A percentile compares a stretch with the other conserved stretches of the same genome.
phyloP scores from a whole-genome alignment of 2,329 filamentous ascomycete species.

The Grosmannia clavigera region DNA sequence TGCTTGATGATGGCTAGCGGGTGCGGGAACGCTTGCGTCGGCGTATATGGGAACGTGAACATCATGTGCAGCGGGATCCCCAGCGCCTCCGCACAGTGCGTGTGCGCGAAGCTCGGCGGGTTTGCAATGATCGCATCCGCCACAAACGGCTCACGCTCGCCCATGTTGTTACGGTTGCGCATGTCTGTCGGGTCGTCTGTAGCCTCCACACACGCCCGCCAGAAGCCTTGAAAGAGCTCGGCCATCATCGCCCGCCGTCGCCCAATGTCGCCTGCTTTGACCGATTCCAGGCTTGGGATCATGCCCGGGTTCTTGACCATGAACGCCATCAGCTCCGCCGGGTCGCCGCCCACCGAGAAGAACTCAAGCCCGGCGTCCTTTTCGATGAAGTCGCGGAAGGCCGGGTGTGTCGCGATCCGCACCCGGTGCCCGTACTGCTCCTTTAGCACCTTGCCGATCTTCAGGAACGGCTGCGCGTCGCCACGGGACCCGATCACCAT shows the following conservation, averaged over 20 bases:
- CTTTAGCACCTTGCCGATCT: constrained; percentile 59
- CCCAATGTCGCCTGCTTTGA: constrained; percentile 62
- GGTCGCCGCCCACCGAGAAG: constrained; percentile 69
- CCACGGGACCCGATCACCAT: constrained; percentile 74
- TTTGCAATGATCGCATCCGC: constrained; percentile 80
- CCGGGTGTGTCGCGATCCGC: constrained; percentile 65
- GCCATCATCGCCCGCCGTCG: constrained; percentile 57
- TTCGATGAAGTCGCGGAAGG: constrained; percentile 64
- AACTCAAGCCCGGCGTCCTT: constrained; percentile 64
- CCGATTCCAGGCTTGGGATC: constrained; percentile 60
- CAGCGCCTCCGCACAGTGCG: constrained; percentile 68
- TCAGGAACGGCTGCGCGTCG: constrained; percentile 70
- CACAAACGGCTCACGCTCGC: constrained; percentile 46
- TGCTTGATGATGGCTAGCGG: constrained; percentile 64
- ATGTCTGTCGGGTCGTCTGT: constrained; percentile 55
- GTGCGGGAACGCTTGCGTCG: constrained; percentile 64
- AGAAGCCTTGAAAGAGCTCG: constrained; percentile 75
- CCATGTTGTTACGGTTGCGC: constrained; percentile 53
- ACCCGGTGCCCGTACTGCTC: constrained; percentile 63
- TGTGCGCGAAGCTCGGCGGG: constrained; percentile 64
- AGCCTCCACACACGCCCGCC: constrained; percentile 63
- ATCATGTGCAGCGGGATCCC: constrained; percentile 72
- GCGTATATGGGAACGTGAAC: constrained; percentile 78
- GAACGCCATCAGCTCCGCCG: constrained; percentile 72
- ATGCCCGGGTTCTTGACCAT: constrained; percentile 79